phyloP scores from a whole-genome alignment of 2,329 filamentous ascomycete species.

The Fusarium sp. region DNA sequence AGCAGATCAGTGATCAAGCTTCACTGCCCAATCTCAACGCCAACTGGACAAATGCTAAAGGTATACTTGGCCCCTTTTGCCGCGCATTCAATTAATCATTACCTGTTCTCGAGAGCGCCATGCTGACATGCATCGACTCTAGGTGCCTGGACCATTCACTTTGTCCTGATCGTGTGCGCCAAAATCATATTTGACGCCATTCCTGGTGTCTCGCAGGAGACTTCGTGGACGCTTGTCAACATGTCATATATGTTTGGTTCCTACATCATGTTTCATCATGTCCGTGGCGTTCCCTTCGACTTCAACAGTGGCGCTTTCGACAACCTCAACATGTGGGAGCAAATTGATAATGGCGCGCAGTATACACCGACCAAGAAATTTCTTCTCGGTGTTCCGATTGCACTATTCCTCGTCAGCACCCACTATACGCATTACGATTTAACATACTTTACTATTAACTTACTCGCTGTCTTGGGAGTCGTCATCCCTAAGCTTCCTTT shows the following conservation, averaged over 20 bases:
- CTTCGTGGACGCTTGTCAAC: conserved; percentile 98
- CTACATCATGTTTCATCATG: conserved; percentile 99
- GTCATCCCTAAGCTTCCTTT: conserved; percentile 97
- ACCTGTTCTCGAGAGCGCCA: conserved; percentile 1
- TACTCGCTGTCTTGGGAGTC: conserved; percentile 89
- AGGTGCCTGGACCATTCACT: conserved; percentile 99
- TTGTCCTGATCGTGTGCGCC: conserved; percentile 88
- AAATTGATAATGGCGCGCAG: conserved; percentile 98
- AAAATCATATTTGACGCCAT: conserved; percentile 99
- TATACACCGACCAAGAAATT: conserved; percentile 99
- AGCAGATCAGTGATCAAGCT: conserved; percentile 97
- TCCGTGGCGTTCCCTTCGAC: conserved; percentile 97
- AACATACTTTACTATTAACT: conserved; percentile 97
- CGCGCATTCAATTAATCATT: conserved; percentile 4
- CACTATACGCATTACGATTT: conserved; percentile 99
- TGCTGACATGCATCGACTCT: conserved; percentile 31
- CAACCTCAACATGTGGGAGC: conserved; percentile 99
- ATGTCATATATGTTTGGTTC: conserved; percentile 99
- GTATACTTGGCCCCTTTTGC: conserved; percentile 61
- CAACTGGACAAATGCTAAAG: conserved; percentile 99
- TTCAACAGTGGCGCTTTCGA: conserved; percentile 99
- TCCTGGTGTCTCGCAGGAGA: conserved; percentile 95
- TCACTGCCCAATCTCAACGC: conserved; percentile 95
- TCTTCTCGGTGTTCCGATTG: conserved; percentile 91
- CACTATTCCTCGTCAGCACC: conserved; percentile 94